Evolutionary conservation across 208 protist species (phyloP), one percentile per base, ranked within the genome.

Genomic region (Kentomonas sorsogonicus): DNA sequence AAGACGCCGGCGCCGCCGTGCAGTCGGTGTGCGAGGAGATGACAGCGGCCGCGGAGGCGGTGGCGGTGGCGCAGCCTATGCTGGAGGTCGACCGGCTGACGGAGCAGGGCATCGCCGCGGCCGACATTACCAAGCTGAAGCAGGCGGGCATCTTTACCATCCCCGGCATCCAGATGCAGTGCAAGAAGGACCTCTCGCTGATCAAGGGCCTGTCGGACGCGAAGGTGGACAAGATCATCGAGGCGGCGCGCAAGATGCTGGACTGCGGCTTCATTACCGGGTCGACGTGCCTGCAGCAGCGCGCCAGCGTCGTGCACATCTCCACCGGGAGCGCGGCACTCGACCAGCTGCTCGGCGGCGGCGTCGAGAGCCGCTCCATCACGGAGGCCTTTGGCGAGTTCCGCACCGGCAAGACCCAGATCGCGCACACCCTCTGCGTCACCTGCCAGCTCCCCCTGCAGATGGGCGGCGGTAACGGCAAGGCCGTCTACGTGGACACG

Each of bases 371-470:
- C 44, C 93, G 93, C 75, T 77, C 84, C 46, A 96, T 96, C 67
- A 96, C 91, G 6, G 98, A 99, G 77, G 93, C 99, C 2, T 99
- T 99, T 84, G 98, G 98, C 10, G 98, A 99, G 68, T 99, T 99
- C 73, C 80, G 98, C 38, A 98, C 96, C n/a, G 98, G 98, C 38
- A 99, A 99, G 68, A 98, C 97, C 9, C 97, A 99, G 77, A 84
- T 99, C 11, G 98, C 91, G 31, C 97, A 99, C 71, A 99, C 97
- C 4, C 83, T 99, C 7, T 97, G 93, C 60, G 97, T 99, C 2
- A 99, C 97, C 7, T 92, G 83, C 33, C 97, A 99, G 79, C 77
- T 99, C 36, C 97, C 96, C 13, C 18, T 59, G 10, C 78, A 75
- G 33, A 94, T 95, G 80, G 90, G 87, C 16, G 96, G 96, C 30